Conservation (phyloP, 2,329 filamentous ascomycete species). For the Raffaelea albimanens region DNA sequence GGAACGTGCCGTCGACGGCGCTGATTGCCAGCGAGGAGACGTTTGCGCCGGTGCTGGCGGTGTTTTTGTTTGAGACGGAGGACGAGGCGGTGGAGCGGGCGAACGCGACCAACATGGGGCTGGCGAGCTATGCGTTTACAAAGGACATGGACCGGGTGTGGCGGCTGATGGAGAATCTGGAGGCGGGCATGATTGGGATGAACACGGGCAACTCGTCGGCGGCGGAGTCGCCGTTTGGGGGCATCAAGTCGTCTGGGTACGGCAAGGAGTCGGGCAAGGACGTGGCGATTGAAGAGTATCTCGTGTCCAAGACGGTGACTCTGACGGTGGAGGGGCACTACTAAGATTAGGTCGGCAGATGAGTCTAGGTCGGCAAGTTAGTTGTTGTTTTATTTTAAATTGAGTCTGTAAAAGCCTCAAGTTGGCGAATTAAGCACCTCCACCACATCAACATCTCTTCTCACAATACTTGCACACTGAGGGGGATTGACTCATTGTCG, state of each 20-base stretch:
- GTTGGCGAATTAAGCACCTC: too few species aligned
- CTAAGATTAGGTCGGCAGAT: too few species aligned
- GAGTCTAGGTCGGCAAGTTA: too few species aligned
- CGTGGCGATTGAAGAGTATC: constrained; percentile 23
- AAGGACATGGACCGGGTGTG: constrained; percentile 22
- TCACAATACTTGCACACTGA: too few species aligned
- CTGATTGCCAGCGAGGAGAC: constrained; percentile 13
- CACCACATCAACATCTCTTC: too few species aligned
- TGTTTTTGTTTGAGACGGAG: constrained; percentile 19
- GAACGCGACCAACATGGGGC: constrained; percentile 24
- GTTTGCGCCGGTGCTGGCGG: constrained; percentile 13
- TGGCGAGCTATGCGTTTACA: constrained; percentile 21
- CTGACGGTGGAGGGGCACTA: neutral
- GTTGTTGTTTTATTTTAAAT: too few species aligned
- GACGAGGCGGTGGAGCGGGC: constrained; percentile 23
- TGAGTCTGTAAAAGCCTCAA: too few species aligned
- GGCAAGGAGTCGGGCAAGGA: constrained; percentile 25
- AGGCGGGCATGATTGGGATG: constrained; percentile 52
- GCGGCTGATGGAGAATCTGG: constrained; percentile 37
- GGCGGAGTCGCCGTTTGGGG: constrained; percentile 16
- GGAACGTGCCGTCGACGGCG: constrained; percentile 29
- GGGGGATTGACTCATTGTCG: too few species aligned
- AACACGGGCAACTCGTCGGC: constrained; percentile 6
- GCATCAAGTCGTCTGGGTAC: constrained; percentile 15
- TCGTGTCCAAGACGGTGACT: neutral